Percentiles rank a stretch among this genome's conserved stretches.
Conservation (phyloP, 768 basidiomycete species). For the Boletus edulis region DNA sequence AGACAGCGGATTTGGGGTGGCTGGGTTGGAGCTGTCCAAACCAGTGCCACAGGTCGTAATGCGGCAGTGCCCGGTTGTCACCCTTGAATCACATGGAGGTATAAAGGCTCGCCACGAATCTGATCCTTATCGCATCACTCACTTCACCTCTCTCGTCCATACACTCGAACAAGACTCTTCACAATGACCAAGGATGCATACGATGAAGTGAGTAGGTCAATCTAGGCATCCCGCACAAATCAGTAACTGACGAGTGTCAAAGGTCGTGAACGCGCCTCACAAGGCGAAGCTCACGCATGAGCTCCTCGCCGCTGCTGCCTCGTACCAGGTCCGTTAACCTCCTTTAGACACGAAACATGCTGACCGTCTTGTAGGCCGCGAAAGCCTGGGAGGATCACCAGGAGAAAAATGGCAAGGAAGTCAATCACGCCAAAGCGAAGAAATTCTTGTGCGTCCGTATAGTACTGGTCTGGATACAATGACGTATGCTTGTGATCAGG, state of each 20-base stretch:
- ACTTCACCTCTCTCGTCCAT: not conserved
- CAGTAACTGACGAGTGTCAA: not conserved
- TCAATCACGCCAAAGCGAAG: constrained; percentile 54
- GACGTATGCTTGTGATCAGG: constrained; percentile 25
- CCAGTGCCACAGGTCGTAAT: constrained; percentile 3
- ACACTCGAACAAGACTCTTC: not conserved
- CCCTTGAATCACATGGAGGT: not conserved
- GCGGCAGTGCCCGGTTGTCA: not conserved
- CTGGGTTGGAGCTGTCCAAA: constrained; percentile 1
- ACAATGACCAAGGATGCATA: constrained; percentile 19
- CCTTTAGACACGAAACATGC: not conserved
- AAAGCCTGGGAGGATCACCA: constrained; percentile 62
- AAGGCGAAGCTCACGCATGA: constrained; percentile 62
- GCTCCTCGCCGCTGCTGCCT: constrained; percentile 63
- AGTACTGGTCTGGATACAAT: not conserved
- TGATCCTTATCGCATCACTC: constrained; percentile 10
- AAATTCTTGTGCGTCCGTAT: constrained; percentile 41
- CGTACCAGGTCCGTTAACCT: constrained; percentile 48
- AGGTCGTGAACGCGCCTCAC: constrained; percentile 53
- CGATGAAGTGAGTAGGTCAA: constrained; percentile 15
- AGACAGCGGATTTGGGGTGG: no score
- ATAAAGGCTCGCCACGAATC: constrained; percentile 11
- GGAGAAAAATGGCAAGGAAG: constrained; percentile 46
- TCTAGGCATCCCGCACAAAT: not conserved
- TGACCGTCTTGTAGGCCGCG: constrained; percentile 44